Percentiles rank a stretch among this genome's conserved stretches.
These are phyloP conservation scores for Butyriboletus loyo DNA, from an alignment of 768 basidiomycete species.

Conservation along the genomic window DNA sequence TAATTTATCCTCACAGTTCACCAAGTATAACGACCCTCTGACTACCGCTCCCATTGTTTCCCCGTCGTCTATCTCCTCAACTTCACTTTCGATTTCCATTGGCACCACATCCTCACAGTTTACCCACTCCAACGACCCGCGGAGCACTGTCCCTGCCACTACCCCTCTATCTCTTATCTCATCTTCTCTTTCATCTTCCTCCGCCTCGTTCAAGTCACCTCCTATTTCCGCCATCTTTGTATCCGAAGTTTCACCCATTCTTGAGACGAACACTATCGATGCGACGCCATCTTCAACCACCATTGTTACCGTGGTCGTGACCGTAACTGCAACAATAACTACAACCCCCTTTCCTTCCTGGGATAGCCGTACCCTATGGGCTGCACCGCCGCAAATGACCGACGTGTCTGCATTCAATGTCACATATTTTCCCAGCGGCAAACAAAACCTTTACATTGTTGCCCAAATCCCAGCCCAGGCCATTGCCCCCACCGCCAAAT, in stretches of 20 bases:
- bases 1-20: neutral
- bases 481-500: slow-evolving; percentile 21
- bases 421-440: slow-evolving; percentile 51
- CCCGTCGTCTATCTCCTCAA: neutral
- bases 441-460: slow-evolving; percentile 55
- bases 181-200: neutral
- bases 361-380: slow-evolving; percentile 41
- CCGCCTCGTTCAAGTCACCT: neutral
- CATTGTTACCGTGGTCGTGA: slow-evolving; percentile 9
- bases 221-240: slow-evolving; percentile 1
- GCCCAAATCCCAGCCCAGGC: slow-evolving; percentile 42
- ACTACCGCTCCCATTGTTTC: neutral
- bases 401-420: slow-evolving; percentile 61
- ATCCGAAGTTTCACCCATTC: slow-evolving; percentile 8
- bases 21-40: neutral
- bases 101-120: neutral
- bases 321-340: neutral
- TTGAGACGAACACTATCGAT: slow-evolving; percentile 8
- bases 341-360: slow-evolving; percentile 6
- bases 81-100: neutral
- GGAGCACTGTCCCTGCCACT: neutral
- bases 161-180: neutral
- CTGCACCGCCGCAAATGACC: slow-evolving; percentile 48
- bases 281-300: neutral
- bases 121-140: neutral